Base-by-base conservation (phyloP, 2,329 filamentous ascomycete genomes). In the Elsinoe perseae region DNA sequence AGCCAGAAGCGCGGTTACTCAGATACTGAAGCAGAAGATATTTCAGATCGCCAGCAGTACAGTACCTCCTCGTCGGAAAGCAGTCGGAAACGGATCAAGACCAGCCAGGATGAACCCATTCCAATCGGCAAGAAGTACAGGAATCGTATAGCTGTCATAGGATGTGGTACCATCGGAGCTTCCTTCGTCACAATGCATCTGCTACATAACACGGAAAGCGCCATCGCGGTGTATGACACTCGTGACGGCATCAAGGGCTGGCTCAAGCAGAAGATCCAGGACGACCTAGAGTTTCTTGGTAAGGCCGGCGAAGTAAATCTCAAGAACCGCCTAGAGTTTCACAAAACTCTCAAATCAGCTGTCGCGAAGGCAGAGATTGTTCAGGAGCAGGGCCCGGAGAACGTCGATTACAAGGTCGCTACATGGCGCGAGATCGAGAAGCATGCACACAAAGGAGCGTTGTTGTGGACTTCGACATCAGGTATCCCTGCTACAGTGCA, bases 331-430 rank as follows among this genome's bases (percentile, higher is more conserved):
- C 67, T 81, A n/a, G 63, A 59, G 8, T 64, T 75, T 56, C 66
- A 69, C 42, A 60, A 63, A 5, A 66, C 67, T 2, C 64, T 79
- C 3, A 56, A 66, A 27, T 60, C 70, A 2, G 79, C 79, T 9
- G 72, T 80, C 8, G 53, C 64, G 20, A 58, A 66, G 56, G 78
- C 78, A 1, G 68, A 73, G 40, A 78, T 83, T 50, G 69, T 84
- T 40, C 80, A 84, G 65, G 81, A 83, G 67, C 79, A 81, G 66
- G 79, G 78, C 0, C 80, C 80, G 0, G 80, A 83, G 62, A 75
- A 75, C 50, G 61, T 73, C 0, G 56, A 68, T 0, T 79, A 81
- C 65, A 83, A 83, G 60, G 68, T 70, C 34, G 62, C 63, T 0
- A 68, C 80, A 20, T 83, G 80, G 80, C 65, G 70, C 0, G 63